Conservation (phyloP, 2,329 filamentous ascomycete species). For the Fusarium foetens region DNA sequence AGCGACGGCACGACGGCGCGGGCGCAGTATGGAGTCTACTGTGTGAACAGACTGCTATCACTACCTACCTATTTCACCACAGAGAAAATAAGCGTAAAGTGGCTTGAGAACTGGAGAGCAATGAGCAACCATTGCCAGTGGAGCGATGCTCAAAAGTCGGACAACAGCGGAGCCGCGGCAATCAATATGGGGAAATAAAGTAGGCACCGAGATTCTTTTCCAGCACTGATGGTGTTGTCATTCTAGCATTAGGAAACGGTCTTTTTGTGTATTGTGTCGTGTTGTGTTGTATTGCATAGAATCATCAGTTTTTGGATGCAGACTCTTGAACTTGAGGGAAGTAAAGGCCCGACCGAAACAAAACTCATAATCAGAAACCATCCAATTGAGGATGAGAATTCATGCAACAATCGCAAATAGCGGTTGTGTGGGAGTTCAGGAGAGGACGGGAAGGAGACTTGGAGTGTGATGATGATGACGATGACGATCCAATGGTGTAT, state of each 20-base stretch:
- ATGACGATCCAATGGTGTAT: slow-evolving; percentile 8
- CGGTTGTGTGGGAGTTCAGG: background rate
- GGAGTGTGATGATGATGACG: background rate
- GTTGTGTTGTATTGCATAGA: background rate
- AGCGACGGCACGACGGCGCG: slow-evolving; percentile 27
- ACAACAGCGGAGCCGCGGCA: slow-evolving; percentile 19
- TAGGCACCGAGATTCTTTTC: slow-evolving; percentile 25
- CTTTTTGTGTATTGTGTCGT: background rate
- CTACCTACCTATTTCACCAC: background rate
- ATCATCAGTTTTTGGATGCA: slow-evolving; percentile 1
- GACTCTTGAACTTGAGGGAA: background rate
- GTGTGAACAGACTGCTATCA: background rate
- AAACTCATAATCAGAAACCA: background rate
- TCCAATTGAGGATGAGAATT: background rate
- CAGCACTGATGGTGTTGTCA: slow-evolving; percentile 3
- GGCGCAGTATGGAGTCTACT: background rate
- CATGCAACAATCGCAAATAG: background rate
- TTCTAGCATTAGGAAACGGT: background rate
- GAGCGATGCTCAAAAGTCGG: slow-evolving; percentile 3
- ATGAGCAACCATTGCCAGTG: background rate
- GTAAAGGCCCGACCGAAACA: slow-evolving; percentile 25
- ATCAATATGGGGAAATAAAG: slow-evolving; percentile 21
- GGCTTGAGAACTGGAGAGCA: slow-evolving; percentile 10
- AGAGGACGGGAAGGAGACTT: background rate
- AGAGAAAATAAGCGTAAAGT: background rate